These are phyloP conservation scores for Candida nitratophila DNA, from an alignment of 805 yeast species.

Conservation along the genomic window DNA sequence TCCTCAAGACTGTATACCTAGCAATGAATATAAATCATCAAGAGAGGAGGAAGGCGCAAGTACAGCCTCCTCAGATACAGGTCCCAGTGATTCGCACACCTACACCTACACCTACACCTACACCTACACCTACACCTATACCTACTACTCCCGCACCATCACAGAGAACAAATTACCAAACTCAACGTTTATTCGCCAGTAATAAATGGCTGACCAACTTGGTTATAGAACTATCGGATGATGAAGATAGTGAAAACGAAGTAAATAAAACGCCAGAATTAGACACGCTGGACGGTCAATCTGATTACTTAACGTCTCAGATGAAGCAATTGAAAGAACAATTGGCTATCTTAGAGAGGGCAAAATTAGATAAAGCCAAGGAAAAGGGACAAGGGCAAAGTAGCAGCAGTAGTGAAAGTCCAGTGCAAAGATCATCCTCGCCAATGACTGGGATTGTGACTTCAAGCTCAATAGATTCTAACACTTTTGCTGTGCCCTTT, in stretches of 20 bases:
- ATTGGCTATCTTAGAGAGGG: not conserved
- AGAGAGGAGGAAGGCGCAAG: not conserved
- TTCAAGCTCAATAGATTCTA: too few relatives aligned
- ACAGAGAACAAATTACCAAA: too few relatives aligned
- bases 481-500: too few relatives aligned
- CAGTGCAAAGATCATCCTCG: too few relatives aligned
- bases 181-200: constrained; percentile 1
- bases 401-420: not conserved
- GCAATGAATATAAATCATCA: not conserved
- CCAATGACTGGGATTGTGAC: too few relatives aligned
- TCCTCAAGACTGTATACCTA: not conserved
- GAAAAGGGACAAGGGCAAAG: too few relatives aligned
- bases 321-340: not conserved
- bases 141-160: too few relatives aligned
- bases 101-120: too few relatives aligned
- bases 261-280: too few relatives aligned
- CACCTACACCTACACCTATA: too few relatives aligned
- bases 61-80: too few relatives aligned
- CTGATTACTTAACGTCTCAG: not conserved
- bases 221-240: constrained; percentile 4
- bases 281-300: not conserved
- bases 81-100: too few relatives aligned
- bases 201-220: constrained; percentile 4
- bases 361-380: not conserved
- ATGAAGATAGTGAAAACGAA: constrained; percentile 2